Conservation (phyloP, 305 asterid genomes). For the Fraxinus xanthoxyloides region DNA sequence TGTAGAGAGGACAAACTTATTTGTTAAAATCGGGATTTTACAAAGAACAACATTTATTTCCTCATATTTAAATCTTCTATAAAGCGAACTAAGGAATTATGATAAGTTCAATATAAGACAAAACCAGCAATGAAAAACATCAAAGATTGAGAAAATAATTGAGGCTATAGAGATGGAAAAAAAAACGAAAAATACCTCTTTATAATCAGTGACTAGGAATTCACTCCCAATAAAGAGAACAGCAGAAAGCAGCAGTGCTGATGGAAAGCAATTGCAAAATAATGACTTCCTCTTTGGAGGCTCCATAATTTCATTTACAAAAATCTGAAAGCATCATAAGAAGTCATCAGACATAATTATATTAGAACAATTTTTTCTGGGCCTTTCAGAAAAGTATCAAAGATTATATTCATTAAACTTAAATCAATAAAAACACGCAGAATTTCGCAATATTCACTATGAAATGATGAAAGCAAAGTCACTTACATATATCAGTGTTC, state of each 20-base stretch:
- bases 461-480: not conserved
- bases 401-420: not conserved
- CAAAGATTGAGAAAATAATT: not conserved
- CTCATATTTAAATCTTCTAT: not conserved
- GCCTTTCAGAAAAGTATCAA: not conserved
- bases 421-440: not conserved
- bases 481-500: conserved; percentile 15
- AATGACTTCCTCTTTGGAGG: conserved; percentile 39
- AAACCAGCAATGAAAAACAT: not conserved
- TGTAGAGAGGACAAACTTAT: not conserved
- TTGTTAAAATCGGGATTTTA: not conserved
- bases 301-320: conserved; percentile 25
- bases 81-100: not conserved
- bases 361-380: not conserved
- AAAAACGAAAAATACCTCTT: conserved; percentile 38
- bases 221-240: conserved; percentile 44
- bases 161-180: not conserved
- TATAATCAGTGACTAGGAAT: conserved; percentile 40
- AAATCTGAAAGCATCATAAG: conserved; percentile 22
- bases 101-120: not conserved
- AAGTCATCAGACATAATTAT: not conserved
- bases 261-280: conserved; percentile 37
- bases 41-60: not conserved
- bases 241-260: conserved; percentile 42
- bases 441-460: not conserved